Percentiles rank a stretch among this genome's conserved stretches.
Conservation (phyloP, 2,329 filamentous ascomycete genomes). For the Xylariaceae sp. region DNA sequence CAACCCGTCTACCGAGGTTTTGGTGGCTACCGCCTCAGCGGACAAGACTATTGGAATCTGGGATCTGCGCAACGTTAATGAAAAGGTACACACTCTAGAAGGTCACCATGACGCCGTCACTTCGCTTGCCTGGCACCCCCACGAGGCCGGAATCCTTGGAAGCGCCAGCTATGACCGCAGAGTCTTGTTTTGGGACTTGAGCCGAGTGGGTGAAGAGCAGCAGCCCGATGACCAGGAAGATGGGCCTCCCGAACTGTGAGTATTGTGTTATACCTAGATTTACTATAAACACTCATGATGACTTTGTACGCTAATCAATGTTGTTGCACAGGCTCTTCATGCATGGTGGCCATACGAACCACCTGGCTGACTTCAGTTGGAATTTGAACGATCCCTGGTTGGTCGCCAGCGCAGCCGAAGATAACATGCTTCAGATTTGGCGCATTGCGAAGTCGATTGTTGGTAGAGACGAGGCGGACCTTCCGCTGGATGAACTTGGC, state of each 20-base stretch:
- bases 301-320: slow-evolving; percentile 12
- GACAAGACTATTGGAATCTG: slow-evolving; percentile 94
- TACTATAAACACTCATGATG: not conserved
- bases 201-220: slow-evolving; percentile 87
- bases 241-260: slow-evolving; percentile 87
- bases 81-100: slow-evolving; percentile 84
- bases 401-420: slow-evolving; percentile 89
- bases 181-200: slow-evolving; percentile 95
- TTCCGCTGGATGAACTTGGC: slow-evolving; percentile 73
- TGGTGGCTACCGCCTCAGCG: slow-evolving; percentile 87
- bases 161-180: slow-evolving; percentile 90
- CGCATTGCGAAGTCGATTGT: slow-evolving; percentile 80
- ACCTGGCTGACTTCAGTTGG: slow-evolving; percentile 95
- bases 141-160: slow-evolving; percentile 79
- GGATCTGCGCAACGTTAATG: slow-evolving; percentile 87
- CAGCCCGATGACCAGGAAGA: slow-evolving; percentile 92
- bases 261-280: slow-evolving; percentile 23
- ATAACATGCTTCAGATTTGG: slow-evolving; percentile 95
- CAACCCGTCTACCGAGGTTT: slow-evolving; percentile 83
- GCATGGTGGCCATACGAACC: slow-evolving; percentile 97
- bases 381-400: slow-evolving; percentile 97
- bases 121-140: slow-evolving; percentile 90
- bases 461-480: slow-evolving; percentile 67
- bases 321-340: slow-evolving; percentile 75
- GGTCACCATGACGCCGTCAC: slow-evolving; percentile 87